phyloP scores from a whole-genome alignment of 2,329 filamentous ascomycete genomes.

The Botrytis hyacinthi region DNA sequence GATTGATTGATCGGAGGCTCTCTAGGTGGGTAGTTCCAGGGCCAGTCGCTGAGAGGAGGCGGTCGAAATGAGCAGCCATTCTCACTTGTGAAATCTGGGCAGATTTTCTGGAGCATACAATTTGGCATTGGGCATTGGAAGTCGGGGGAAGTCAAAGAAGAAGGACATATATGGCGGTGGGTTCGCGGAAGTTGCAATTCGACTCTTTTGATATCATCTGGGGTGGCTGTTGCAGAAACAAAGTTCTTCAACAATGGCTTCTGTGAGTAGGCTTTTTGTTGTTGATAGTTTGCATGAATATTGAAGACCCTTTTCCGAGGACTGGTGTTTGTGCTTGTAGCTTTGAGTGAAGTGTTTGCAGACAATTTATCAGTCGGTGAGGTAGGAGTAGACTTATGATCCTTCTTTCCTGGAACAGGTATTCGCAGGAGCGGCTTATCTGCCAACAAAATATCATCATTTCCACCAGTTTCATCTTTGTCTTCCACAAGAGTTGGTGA shows the following conservation, averaged over 20 bases:
- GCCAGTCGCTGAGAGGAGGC: background rate
- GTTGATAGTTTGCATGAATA: background rate
- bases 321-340: conserved; percentile 3
- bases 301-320: background rate
- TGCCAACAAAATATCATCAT: background rate
- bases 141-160: background rate
- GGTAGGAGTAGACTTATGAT: conserved; percentile 6
- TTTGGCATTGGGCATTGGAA: background rate
- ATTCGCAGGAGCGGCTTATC: background rate
- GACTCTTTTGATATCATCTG: background rate
- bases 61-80: conserved; percentile 5
- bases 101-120: conserved; percentile 5
- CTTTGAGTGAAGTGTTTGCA: background rate
- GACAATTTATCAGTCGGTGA: background rate
- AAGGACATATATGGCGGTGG: conserved; percentile 12
- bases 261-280: background rate
- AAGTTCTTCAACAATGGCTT: background rate
- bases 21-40: background rate
- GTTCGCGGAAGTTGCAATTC: background rate
- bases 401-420: conserved; percentile 1
- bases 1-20: background rate
- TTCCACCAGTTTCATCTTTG: background rate
- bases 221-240: background rate
- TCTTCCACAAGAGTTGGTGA: background rate
- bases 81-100: conserved; percentile 5